A percentile compares a stretch with the other conserved stretches of the same genome.
Evolutionary conservation across 495 filamentous ascomycete species (phyloP).

Genomic region (Massariosphaeria phaeospora): DNA sequence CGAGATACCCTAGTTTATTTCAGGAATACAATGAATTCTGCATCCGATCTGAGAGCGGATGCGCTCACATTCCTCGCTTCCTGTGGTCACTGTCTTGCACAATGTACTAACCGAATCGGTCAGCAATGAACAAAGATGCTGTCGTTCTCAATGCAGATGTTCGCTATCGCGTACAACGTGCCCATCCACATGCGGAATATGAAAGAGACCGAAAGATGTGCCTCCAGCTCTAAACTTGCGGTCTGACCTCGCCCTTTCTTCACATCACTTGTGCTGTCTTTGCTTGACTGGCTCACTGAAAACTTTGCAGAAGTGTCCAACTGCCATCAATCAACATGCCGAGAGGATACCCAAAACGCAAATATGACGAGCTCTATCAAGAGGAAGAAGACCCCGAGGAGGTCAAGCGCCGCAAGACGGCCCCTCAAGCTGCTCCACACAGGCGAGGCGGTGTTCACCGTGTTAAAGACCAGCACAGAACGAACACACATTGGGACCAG

Average conservation of each 20-base stretch:
- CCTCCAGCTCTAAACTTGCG: too few species aligned
- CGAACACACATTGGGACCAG: slow-evolving; percentile 16
- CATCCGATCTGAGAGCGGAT: not conserved
- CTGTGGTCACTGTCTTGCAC: not conserved
- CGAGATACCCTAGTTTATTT: slow-evolving; percentile 26
- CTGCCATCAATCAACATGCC: not conserved
- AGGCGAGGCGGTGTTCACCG: slow-evolving; percentile 20
- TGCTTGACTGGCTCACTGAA: too few species aligned
- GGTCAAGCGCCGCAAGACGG: not conserved
- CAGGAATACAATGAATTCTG: not conserved
- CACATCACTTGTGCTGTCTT: too few species aligned
- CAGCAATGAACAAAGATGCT: not conserved
- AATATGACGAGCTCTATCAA: not conserved
- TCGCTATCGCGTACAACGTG: too few species aligned
- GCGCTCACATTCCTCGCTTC: not conserved
- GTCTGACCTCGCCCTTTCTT: too few species aligned
- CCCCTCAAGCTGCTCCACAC: slow-evolving; percentile 11
- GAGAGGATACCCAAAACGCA: not conserved
- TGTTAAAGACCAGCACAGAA: slow-evolving; percentile 9
- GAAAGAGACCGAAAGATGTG: too few species aligned
- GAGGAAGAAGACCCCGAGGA: not conserved
- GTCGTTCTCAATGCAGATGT: not conserved
- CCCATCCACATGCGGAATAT: slow-evolving; percentile 2
- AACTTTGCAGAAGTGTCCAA: too few species aligned
- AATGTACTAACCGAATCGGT: not conserved